Conservation (phyloP, 2,329 filamentous ascomycete genomes). For the Paecilomyces sp. region DNA sequence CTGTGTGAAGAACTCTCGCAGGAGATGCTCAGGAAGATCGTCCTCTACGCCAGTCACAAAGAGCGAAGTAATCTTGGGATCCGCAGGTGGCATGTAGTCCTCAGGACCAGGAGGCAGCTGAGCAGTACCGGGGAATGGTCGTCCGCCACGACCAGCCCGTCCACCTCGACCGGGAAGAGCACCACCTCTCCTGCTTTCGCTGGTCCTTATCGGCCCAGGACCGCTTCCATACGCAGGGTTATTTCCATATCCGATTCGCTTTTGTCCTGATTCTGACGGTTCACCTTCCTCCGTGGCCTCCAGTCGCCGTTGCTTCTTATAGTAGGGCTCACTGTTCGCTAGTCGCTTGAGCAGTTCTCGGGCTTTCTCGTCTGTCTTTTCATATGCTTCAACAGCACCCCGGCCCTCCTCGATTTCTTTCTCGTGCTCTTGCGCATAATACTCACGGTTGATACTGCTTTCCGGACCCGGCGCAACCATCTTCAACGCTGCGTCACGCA, state of each 20-base stretch:
- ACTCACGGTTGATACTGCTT: constrained; percentile 91
- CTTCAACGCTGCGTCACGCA: constrained; percentile 92
- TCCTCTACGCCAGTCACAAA: constrained; percentile 96
- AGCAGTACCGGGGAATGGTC: constrained; percentile 62
- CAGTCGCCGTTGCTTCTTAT: constrained; percentile 74
- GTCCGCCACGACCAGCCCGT: constrained; percentile 42
- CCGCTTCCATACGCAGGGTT: constrained; percentile 42
- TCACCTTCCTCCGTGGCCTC: constrained; percentile 48
- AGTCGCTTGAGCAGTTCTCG: constrained; percentile 76
- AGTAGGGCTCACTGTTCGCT: constrained; percentile 91
- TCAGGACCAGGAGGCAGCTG: constrained; percentile 72
- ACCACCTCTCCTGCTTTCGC: constrained; percentile 43
- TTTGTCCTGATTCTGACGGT: constrained; percentile 35
- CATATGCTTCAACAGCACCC: constrained; percentile 79
- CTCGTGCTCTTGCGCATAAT: constrained; percentile 96
- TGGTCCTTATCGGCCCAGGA: constrained; percentile 67
- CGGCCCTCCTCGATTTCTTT: constrained; percentile 88
- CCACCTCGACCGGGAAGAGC: constrained; percentile 39
- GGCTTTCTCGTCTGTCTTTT: constrained; percentile 95
- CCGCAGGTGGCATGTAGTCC: constrained; percentile 78
- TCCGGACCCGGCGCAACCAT: constrained; percentile 93
- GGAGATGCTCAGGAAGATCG: constrained; percentile 84
- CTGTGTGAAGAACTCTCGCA: constrained; percentile 82
- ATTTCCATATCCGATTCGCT: constrained; percentile 34
- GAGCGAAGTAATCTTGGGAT: constrained; percentile 81